A percentile compares a stretch with the other conserved stretches of the same genome.
Evolutionary conservation across 768 basidiomycete genomes (phyloP).

Genomic region (Mycena maculata): DNA sequence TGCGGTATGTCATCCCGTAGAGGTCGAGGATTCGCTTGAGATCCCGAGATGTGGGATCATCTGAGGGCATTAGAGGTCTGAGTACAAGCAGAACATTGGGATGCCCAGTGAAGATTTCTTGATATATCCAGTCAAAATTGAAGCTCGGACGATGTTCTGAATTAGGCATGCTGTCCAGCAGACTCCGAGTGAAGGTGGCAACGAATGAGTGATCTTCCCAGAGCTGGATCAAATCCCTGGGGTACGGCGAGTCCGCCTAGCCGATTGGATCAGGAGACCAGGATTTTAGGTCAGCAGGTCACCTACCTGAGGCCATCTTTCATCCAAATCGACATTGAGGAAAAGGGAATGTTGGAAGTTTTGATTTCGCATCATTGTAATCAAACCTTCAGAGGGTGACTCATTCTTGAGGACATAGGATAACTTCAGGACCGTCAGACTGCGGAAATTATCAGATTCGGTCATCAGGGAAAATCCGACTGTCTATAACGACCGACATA

Average conservation of each 20-base stretch:
- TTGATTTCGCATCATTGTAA: not conserved
- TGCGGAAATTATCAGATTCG: too few species aligned
- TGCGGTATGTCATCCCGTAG: not conserved
- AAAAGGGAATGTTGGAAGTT: not conserved
- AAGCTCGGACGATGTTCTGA: not conserved
- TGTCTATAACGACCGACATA: too few species aligned
- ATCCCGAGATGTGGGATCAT: not conserved
- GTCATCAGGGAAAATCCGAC: too few species aligned
- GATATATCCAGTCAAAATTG: slow-evolving; percentile 7
- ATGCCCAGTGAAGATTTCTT: not conserved
- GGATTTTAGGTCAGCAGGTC: too few species aligned
- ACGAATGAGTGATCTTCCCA: slow-evolving; percentile 3
- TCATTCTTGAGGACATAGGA: not conserved
- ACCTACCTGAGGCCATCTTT: not conserved
- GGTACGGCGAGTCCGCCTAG: not conserved
- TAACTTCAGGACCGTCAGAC: too few species aligned
- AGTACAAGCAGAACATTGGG: too few species aligned
- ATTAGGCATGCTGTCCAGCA: not conserved
- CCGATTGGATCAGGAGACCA: not conserved
- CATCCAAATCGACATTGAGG: not conserved
- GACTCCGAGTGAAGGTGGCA: not conserved
- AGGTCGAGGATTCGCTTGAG: not conserved
- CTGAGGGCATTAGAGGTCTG: not conserved
- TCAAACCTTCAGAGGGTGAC: not conserved
- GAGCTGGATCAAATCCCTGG: not conserved